Evolutionary conservation across 176 grass and related monocot species (phyloP).

Genomic region (Zea luxurians): DNA sequence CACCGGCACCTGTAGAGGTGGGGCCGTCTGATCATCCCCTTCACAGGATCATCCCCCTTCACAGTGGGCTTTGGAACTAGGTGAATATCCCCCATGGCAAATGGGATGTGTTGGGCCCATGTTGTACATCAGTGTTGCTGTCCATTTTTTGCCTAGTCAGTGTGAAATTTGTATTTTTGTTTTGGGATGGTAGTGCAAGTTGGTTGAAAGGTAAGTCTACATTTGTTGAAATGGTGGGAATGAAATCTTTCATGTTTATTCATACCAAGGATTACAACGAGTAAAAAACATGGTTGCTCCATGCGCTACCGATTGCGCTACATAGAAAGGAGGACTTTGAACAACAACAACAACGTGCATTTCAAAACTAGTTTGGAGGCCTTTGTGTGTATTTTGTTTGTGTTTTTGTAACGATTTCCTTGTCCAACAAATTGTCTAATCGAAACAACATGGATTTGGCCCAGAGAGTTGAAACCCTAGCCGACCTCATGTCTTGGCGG

Average conservation of each 20-base stretch:
- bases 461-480: no score
- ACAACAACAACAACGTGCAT: neutral
- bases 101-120: neutral
- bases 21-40: neutral
- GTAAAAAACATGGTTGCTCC: neutral
- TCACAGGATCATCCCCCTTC: neutral
- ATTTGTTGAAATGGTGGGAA: neutral
- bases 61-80: conserved; percentile 4
- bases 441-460: no score
- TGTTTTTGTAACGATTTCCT: no score
- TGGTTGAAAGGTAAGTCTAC: neutral
- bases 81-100: neutral
- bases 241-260: neutral
- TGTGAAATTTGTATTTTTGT: neutral
- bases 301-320: neutral
- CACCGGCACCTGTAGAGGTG: neutral
- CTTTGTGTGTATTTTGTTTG: neutral
- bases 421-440: no score
- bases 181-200: neutral
- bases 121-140: neutral
- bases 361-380: neutral
- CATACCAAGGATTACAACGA: neutral
- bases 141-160: neutral
- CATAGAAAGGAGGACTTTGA: neutral
- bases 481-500: no score